Evolutionary conservation across 2,329 filamentous ascomycete species (phyloP), one percentile per base, ranked within the genome.

Genomic region (Aspergillus floridensis): DNA sequence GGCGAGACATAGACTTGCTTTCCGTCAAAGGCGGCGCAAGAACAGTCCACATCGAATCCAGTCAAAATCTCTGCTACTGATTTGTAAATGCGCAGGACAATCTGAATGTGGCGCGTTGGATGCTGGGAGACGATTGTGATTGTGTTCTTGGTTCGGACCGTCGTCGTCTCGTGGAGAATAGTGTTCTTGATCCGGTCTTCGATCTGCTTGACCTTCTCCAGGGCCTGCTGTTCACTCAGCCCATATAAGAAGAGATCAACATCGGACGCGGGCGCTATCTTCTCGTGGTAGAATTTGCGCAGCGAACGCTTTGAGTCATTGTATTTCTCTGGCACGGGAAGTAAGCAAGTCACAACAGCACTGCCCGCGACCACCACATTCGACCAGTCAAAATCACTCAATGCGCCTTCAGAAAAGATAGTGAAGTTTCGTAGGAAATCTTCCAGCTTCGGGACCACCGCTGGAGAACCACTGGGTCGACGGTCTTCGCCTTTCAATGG

Each of bases 191-290:
- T 83, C n/a, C 81, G 82, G 22, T 81, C 77, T 73, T 96, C 92
- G 60, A 96, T 93, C 65, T 91, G 81, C 70, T 89, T 88, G 75
- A 96, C 95, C 79, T 96, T 95, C 68, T 92, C 86, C 19, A 92
- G 79, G 0, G 90, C 91, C 70, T 93, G 80, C 51, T 92, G 85
- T 67, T 95, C 90, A 8, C 82, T 87, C 62, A 96, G 80, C 0
- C 88, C 91, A 68, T 95, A 93, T 31, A 96, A 77, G 71, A 96
- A 96, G 2, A 96, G 81, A 72, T 96, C 92, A 10, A 96, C 89
- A 72, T 96, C 92, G 4, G 90, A 93, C 1, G 91, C 91, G 0
- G 91, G 91, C 11, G 89, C 90, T 63, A 93, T 84, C 61, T 87
- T 86, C 68, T 93, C 86, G 68, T 96, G 92, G 65, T 93, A 96